These are phyloP conservation scores for Phellopilus nigrolimitatus DNA, from an alignment of 1,284 basidiomycete species.

Conservation along the genomic window DNA sequence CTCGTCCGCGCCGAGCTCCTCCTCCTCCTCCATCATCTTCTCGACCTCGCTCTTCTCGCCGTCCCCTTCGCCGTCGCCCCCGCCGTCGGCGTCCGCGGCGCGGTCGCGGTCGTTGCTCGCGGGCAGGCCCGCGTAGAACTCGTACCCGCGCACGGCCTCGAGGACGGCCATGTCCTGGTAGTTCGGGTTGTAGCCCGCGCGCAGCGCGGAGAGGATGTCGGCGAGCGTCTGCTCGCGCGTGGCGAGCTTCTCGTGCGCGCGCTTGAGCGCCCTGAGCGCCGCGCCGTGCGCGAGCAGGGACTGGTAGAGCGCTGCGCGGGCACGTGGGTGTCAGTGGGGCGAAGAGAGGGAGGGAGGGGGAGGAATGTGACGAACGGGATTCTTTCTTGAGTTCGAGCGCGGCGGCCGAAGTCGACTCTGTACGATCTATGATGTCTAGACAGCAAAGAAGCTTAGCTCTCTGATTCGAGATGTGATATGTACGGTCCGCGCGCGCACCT, in stretches of 20 bases:
- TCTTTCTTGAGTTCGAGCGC: slow-evolving; percentile 78
- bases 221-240: slow-evolving; percentile 75
- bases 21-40: slow-evolving; percentile 32
- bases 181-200: slow-evolving; percentile 93
- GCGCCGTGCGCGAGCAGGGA: slow-evolving; percentile 70
- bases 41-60: slow-evolving; percentile 30
- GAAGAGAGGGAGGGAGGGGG: too few species aligned
- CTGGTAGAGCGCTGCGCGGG: slow-evolving; percentile 77
- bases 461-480: too few species aligned
- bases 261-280: slow-evolving; percentile 73
- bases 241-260: slow-evolving; percentile 66
- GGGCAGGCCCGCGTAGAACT: slow-evolving; percentile 69
- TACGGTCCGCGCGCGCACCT: too few species aligned
- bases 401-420: slow-evolving; percentile 69
- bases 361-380: slow-evolving; percentile 58
- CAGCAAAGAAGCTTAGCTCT: neutral
- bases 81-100: slow-evolving; percentile 40
- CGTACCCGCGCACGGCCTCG: slow-evolving; percentile 93
- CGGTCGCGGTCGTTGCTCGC: slow-evolving; percentile 51
- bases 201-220: slow-evolving; percentile 80
- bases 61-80: slow-evolving; percentile 24
- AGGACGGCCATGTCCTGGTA: slow-evolving; percentile 99
- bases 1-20: slow-evolving; percentile 42
- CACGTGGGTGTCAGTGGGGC: too few species aligned
- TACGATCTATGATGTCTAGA: slow-evolving; percentile 63